Evolutionary conservation across 169 alveolate species (phyloP), one percentile per base, ranked within the genome.

Genomic region (Besnoitia besnoiti): DNA sequence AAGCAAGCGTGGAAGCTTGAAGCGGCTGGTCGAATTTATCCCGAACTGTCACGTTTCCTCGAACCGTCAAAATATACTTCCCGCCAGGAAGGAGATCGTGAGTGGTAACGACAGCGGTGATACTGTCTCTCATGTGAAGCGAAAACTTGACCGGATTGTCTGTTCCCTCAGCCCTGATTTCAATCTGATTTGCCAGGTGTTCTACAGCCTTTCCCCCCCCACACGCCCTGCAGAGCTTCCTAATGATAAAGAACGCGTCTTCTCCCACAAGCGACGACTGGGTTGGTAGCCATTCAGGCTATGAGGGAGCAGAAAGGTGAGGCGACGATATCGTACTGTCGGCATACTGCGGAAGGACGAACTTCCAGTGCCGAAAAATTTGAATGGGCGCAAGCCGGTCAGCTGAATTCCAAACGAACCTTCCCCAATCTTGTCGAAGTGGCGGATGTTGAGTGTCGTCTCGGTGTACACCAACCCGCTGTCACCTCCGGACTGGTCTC

Each of bases 261-360:
- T 55, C n/a, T 19, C 39, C 82, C 82, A 73, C 46, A n/a, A 19
- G 46, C n/a, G 39, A 39, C 21, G 16, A 1, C 2, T 10, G 8
- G 82, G n/a, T n/a, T 35, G 82, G 46, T 30, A 73, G 47, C 82
- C 82, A 8, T 73, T 73, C 46, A 73, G n/a, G 24, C 82, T 30
- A 73, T 73, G 82, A 35, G 82, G 82, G 46, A 73, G 82, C 39
- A 73, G 3, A 39, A 73, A 37, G 46, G 46, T 19, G 46, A 73
- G 82, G 46, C 82, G 82, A 1, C 82, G 82, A 73, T 35, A 73
- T 7, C 82, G 82, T 39, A 73, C 82, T 42, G 82, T 73, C 16
- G 82, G 82, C 82, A n/a, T 73, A 42, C 82, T 73, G 47, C 46
- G 39, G 46, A 73, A 73, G 12, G 39, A 27, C 39, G 82, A 73